These are phyloP conservation scores for Aspergillus quadricinctus DNA, from an alignment of 2,329 filamentous ascomycete species.

Conservation along the genomic window DNA sequence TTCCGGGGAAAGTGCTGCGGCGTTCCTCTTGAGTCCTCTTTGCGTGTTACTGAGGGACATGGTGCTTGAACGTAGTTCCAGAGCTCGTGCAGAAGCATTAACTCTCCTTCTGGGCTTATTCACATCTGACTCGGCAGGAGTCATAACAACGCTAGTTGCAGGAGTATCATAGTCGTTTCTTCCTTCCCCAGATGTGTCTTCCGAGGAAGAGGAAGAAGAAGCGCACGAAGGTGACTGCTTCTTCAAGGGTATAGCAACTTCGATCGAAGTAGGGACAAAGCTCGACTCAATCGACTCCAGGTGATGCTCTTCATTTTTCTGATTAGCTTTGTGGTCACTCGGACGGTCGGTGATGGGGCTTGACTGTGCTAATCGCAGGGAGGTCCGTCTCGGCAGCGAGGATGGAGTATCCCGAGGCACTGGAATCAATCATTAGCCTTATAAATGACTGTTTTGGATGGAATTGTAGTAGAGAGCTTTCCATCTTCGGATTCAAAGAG, in stretches of 20 bases:
- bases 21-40: constrained; percentile 42
- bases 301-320: constrained; percentile 7
- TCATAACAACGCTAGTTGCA: constrained; percentile 55
- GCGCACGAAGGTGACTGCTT: constrained; percentile 20
- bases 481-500: background rate
- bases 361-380: constrained; percentile 17
- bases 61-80: constrained; percentile 47
- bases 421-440: background rate
- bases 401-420: constrained; percentile 1
- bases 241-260: constrained; percentile 30
- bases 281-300: background rate
- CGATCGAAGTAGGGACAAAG: constrained; percentile 9
- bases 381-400: constrained; percentile 18
- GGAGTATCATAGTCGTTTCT: constrained; percentile 57
- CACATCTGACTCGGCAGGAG: constrained; percentile 46
- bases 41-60: constrained; percentile 25
- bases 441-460: background rate
- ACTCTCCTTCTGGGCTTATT: constrained; percentile 27
- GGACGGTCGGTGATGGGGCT: background rate
- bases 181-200: constrained; percentile 38
- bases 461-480: background rate
- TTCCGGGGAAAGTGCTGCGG: constrained; percentile 42
- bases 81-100: constrained; percentile 45
- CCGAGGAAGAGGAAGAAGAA: constrained; percentile 36
- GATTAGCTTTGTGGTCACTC: constrained; percentile 3